Evolutionary conservation across 176 grass and related monocot genomes (phyloP), one percentile per base, ranked within the genome.

Genomic region (Carex kokanica): DNA sequence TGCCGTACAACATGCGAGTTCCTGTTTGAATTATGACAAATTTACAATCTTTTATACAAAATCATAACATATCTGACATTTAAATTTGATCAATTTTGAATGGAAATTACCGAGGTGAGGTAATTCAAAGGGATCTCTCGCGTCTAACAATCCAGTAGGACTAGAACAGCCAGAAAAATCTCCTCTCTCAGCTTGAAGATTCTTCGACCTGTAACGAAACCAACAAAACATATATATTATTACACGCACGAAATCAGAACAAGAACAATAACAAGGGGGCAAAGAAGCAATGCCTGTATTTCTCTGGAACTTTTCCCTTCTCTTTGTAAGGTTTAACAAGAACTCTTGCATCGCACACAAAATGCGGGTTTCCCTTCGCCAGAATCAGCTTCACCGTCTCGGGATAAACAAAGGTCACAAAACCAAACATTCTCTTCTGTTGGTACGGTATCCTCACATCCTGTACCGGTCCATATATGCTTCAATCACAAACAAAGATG

Each of bases 311-410:
- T 87, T 90, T 97, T 83, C 89, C 94, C 88, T 97, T 97, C 62
- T 97, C 94, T 88, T 97, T 97, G 86, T 97, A 97, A 6, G 94
- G 94, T 88, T 97, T 97, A 83, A 97, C 94, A 64, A 97, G 94
- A 25, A 97, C 91, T 64, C 94, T 86, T 12, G 94, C 88, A 74
- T 93, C 91, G 31, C 94, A 90, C 9, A 97, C 88, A 74, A 93
- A 93, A 82, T 97, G 94, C 12, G 94, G 94, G 86, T 93, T 93
- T 27, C 94, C 89, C 56, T 91, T 97, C 27, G 84, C 79, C 7
- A 97, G 72, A 52, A 97, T 97, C 12, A 86, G 16, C 72, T 83
- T 86, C 25, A 93, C 94, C 0, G 94, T 93, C 66, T 93, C 91
- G 2, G 91, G 84, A 78, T 88, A 93, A 20, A 89, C 83, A 83